These are phyloP conservation scores for Colletotrichum paranaense DNA, from an alignment of 2,329 filamentous ascomycete species.

Conservation along the genomic window DNA sequence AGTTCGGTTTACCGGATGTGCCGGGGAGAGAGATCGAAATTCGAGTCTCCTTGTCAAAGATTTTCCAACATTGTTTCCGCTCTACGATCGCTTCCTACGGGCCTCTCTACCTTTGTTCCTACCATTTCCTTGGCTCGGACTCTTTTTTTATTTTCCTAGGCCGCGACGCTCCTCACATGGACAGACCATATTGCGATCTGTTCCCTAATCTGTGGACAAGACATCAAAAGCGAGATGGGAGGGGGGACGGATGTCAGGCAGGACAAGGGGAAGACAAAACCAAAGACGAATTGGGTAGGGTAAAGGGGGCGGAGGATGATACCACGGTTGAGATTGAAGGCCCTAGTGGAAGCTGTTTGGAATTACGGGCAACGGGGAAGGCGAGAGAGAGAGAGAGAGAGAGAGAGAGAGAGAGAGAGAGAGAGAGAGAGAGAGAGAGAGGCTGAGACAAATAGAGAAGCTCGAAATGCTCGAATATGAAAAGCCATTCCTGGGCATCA, in stretches of 20 bases:
- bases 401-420: slow-evolving; percentile 1
- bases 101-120: neutral
- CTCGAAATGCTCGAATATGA: slow-evolving; percentile 34
- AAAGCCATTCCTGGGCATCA: slow-evolving; percentile 30
- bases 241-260: neutral
- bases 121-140: neutral
- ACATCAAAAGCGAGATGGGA: slow-evolving; percentile 13
- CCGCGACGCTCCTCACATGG: neutral
- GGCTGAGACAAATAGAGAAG: slow-evolving; percentile 6
- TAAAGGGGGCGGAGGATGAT: slow-evolving; percentile 31
- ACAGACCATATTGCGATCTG: neutral
- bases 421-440: neutral
- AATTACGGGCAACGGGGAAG: neutral
- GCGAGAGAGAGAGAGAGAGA: neutral
- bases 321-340: slow-evolving; percentile 25
- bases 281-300: neutral
- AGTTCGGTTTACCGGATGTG: slow-evolving; percentile 3
- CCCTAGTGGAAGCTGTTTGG: neutral
- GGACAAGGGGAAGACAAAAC: slow-evolving; percentile 2
- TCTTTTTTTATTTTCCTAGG: neutral
- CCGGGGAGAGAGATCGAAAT: neutral
- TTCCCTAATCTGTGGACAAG: slow-evolving; percentile 7
- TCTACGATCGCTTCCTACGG: slow-evolving; percentile 28
- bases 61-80: slow-evolving; percentile 6
- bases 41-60: slow-evolving; percentile 15